Conservation (phyloP, 352 stramenopile species). For the Globisporangium polare region DNA sequence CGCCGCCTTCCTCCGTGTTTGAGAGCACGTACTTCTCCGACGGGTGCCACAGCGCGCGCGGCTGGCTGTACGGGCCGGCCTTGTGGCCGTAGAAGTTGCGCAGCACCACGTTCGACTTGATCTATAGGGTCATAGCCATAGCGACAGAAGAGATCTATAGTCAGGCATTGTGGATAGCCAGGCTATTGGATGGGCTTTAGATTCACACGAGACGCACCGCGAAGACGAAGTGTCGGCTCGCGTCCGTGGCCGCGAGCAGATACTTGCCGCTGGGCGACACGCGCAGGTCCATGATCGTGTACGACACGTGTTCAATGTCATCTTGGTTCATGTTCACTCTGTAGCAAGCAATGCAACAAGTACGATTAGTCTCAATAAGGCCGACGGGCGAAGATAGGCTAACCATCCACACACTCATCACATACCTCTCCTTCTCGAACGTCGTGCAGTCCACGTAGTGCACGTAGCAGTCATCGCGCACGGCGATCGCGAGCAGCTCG, state of each 20-base stretch:
- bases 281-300: constrained; percentile 83
- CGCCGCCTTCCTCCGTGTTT: constrained; percentile 70
- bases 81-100: constrained; percentile 85
- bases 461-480: constrained; percentile 81
- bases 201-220: constrained; percentile 25
- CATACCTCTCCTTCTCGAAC: constrained; percentile 76
- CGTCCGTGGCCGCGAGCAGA: constrained; percentile 74
- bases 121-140: constrained; percentile 19
- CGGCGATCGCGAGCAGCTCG: constrained; percentile 58
- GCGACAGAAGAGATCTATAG: constrained; percentile 1
- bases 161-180: background rate
- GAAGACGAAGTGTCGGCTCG: constrained; percentile 81
- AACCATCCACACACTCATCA: background rate
- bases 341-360: background rate
- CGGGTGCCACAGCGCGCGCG: constrained; percentile 63
- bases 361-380: background rate
- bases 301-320: constrained; percentile 83
- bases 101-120: constrained; percentile 59
- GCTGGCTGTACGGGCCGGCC: constrained; percentile 77
- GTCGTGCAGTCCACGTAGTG: constrained; percentile 79
- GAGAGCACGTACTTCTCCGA: constrained; percentile 84
- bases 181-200: background rate
- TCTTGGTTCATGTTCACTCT: constrained; percentile 88
- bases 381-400: background rate
- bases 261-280: constrained; percentile 74